Base-by-base conservation (phyloP, 352 stramenopile species). In the Pythium utonaiense region DNA sequence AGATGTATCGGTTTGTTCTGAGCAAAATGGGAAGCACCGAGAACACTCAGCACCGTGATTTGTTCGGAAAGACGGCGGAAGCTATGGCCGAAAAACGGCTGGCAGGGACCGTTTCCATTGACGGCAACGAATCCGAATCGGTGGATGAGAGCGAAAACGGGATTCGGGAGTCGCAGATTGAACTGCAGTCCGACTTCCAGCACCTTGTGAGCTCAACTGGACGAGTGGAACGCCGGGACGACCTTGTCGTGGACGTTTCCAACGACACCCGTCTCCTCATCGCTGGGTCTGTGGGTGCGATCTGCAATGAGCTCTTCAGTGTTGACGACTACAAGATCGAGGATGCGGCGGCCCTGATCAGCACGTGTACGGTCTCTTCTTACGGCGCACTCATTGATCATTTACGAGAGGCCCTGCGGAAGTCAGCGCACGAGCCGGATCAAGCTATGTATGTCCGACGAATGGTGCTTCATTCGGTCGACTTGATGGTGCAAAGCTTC, bases 401-500 rank as follows among this genome's bases (percentile, higher is more conserved):
- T 16, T 50, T 71, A 41, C 53, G 64, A 14, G 40, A 59, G 13
- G 45, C 44, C 3, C 30, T 60, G 14, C 45, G n/a, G 28, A 48
- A 28, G n/a, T 61, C 52, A 3, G 34, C 58, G 14, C 75, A 68
- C 52, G 73, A 69, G 12, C 49, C 33, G 25, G 53, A 60, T 27
- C 51, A 55, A n/a, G 49, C 36, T 3, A 22, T 82, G 34, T 91
- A 89, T 42, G 77, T 88, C 25, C 77, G 82, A 17, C 81, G 86
- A 0, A 84, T 95, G 67, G 71, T 89, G 27, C 69, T 95, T 6
- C 78, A 87, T 41, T 79, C 77, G n/a, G 64, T 95, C 3, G 77
- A 93, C 71, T 77, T 77, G 53, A 72, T 93, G 48, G 81, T 92
- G 14, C 70, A 91, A 53, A 89, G 78, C 42, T 67, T 93, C 40